Evolutionary conservation across 2,329 filamentous ascomycete species (phyloP).

Genomic region (Aspergillus persii): DNA sequence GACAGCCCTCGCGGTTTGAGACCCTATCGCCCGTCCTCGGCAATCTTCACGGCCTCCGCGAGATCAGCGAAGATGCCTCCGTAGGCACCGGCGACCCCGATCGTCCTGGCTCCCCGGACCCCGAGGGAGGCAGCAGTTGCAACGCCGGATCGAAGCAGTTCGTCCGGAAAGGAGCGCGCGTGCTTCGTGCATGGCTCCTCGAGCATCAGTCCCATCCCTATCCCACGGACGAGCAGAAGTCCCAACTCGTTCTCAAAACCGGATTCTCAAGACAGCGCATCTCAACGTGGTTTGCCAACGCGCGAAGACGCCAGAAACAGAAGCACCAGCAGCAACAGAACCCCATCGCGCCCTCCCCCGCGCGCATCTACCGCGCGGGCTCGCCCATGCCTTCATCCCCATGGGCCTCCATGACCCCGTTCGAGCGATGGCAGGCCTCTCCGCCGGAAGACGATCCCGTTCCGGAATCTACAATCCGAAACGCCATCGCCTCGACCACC

Average conservation of each 20-base stretch:
- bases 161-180: constrained; percentile 45
- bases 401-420: constrained; percentile 43
- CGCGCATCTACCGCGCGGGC: constrained; percentile 35
- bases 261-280: constrained; percentile 49
- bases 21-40: constrained; percentile 49
- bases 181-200: constrained; percentile 49
- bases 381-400: constrained; percentile 43
- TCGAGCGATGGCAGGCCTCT: constrained; percentile 47
- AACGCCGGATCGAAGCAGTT: constrained; percentile 36
- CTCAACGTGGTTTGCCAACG: constrained; percentile 54
- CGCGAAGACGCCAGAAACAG: constrained; percentile 48
- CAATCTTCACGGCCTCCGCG: constrained; percentile 50
- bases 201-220: constrained; percentile 49
- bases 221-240: constrained; percentile 49
- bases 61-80: constrained; percentile 30
- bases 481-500: constrained; percentile 29
- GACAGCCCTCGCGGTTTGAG: constrained; percentile 48
- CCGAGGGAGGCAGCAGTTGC: background rate
- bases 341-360: background rate
- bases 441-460: constrained; percentile 49
- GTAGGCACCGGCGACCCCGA: background rate
- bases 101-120: background rate
- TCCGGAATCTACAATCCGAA: constrained; percentile 39
- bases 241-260: constrained; percentile 40
- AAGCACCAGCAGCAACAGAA: constrained; percentile 21